Evolutionary conservation across 2,329 filamentous ascomycete genomes (phyloP), one percentile per base, ranked within the genome.

Genomic region (Colletotrichum destructivum): DNA sequence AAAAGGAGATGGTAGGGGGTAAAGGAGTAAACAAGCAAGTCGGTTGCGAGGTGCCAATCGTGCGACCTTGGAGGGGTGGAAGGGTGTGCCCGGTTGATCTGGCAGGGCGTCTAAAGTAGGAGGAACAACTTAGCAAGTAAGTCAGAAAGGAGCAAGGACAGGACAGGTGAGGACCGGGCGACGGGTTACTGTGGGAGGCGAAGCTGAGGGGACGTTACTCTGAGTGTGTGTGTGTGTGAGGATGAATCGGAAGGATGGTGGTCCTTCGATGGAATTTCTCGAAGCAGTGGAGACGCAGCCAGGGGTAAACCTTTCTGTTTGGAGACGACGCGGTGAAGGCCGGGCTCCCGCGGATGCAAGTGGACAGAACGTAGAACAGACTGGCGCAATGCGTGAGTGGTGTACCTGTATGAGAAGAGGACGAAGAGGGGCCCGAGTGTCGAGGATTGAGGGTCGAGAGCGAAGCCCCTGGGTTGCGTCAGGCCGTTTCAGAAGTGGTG

Each of bases 401-500:
- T 49, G 60, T 15, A 31, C 26, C 26, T 31, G 59, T 59, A 8
- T 9, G 31, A 35, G 64, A 71, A 62, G 72, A 49, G 64, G 63
- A 67, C 64, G 65, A 68, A 47, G 56, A 66, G 66, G 46, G 66
- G 56, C 75, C 78, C 76, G 77, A 79, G 74, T 72, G 74, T 75
- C 74, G 63, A 71, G 74, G 74, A 67, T 63, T 73, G 74, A 74
- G 66, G 68, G 59, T 62, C 62, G 67, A 71, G 31, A 67, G 62
- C 54, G 62, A 68, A 71, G 57, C 77, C 77, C 77, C 76, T 77
- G 75, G 71, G 72, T 75, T 81, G 81, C 80, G 78, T 82, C 81
- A 82, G 78, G 74, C 62, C 73, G 82, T 83, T 83, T 83, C 82
- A 83, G 79, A 75, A 56, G 54, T 31, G 40, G 69, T 69, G 69